Conservation (phyloP, 2,329 filamentous ascomycete genomes). For the Talaromyces sp. region DNA sequence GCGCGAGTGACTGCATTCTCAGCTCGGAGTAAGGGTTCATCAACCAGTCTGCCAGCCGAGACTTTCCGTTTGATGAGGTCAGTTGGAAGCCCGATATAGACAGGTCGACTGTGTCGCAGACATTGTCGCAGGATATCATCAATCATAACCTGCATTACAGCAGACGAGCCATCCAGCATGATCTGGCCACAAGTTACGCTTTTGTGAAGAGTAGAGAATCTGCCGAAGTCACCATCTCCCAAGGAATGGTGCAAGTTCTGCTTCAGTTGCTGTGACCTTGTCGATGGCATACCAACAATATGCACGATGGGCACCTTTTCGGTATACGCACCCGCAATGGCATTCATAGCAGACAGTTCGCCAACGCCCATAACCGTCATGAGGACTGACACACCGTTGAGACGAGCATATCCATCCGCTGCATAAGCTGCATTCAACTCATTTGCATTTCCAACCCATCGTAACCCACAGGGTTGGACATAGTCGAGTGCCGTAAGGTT, state of each 20-base stretch:
- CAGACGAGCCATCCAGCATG: background rate
- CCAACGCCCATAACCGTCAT: slow-evolving; percentile 72
- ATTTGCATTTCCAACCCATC: slow-evolving; percentile 64
- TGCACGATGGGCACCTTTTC: slow-evolving; percentile 66
- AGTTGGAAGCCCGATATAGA: slow-evolving; percentile 78
- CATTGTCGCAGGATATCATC: slow-evolving; percentile 73
- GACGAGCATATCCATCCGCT: slow-evolving; percentile 72
- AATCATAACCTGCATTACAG: slow-evolving; percentile 49
- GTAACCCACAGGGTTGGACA: slow-evolving; percentile 53
- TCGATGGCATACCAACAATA: slow-evolving; percentile 52
- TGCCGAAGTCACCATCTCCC: slow-evolving; percentile 47
- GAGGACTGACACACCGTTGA: slow-evolving; percentile 64
- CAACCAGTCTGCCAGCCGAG: background rate
- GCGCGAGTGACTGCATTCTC: background rate
- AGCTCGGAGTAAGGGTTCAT: background rate
- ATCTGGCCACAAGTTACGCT: background rate
- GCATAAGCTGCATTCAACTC: slow-evolving; percentile 70
- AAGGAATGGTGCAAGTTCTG: background rate
- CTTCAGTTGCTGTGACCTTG: slow-evolving; percentile 39
- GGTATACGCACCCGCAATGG: slow-evolving; percentile 67
- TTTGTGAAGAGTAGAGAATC: slow-evolving; percentile 35
- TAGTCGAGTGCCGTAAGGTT: slow-evolving; percentile 66
- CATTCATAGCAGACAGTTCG: slow-evolving; percentile 64
- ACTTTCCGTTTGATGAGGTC: slow-evolving; percentile 74
- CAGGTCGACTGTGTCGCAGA: slow-evolving; percentile 67